phyloP scores from a whole-genome alignment of 2,329 filamentous ascomycete species.

The Aureobasidium sp. region DNA sequence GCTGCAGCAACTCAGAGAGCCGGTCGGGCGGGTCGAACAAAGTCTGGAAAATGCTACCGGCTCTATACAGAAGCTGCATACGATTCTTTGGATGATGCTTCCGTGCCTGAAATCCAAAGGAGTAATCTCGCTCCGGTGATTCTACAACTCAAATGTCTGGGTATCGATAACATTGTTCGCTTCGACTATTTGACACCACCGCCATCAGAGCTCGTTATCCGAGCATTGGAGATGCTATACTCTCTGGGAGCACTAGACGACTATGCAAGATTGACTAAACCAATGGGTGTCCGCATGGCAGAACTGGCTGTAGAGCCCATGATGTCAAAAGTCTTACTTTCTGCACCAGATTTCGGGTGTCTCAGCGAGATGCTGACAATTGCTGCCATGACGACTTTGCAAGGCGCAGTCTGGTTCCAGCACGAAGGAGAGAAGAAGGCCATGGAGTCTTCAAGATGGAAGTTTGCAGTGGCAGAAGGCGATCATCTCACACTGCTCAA shows the following conservation, averaged over 20 bases:
- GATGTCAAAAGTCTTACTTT: conserved; percentile 83
- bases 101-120: conserved; percentile 83
- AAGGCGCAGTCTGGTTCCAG: conserved; percentile 75
- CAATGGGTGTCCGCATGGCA: conserved; percentile 84
- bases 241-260: conserved; percentile 80
- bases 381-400: conserved; percentile 85
- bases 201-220: conserved; percentile 74
- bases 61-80: conserved; percentile 78
- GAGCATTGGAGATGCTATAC: conserved; percentile 81
- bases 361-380: conserved; percentile 83
- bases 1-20: conserved; percentile 89
- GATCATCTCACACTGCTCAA: conserved; percentile 91
- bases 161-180: conserved; percentile 86
- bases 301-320: conserved; percentile 90
- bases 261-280: conserved; percentile 82
- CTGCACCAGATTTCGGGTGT: conserved; percentile 67
- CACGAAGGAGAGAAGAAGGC: conserved; percentile 70
- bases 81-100: conserved; percentile 59
- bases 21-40: conserved; percentile 82
- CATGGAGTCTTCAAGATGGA: conserved; percentile 66
- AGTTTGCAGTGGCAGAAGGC: conserved; percentile 87
- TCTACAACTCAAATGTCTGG: conserved; percentile 86
- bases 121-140: conserved; percentile 84
- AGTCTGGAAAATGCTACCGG: conserved; percentile 86
- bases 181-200: conserved; percentile 87